phyloP scores from a whole-genome alignment of 768 basidiomycete species.

The Polyporus arcularius region DNA sequence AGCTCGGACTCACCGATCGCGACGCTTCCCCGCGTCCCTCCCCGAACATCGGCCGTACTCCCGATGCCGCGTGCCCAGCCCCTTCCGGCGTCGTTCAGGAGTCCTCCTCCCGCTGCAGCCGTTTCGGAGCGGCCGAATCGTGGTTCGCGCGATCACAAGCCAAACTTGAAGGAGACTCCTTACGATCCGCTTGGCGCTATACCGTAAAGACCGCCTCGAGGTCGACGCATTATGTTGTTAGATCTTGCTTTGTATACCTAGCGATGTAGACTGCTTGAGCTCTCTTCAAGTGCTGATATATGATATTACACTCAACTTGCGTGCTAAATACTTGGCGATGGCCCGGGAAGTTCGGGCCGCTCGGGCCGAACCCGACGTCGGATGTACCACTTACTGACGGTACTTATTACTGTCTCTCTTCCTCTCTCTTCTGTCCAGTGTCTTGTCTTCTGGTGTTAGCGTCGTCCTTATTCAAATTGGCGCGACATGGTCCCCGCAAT shows the following conservation, averaged over 20 bases:
- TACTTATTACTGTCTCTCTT: too few species aligned
- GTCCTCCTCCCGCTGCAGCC: constrained; percentile 7
- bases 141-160: constrained; percentile 23
- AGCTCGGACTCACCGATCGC: constrained; percentile 43
- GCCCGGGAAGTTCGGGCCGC: too few species aligned
- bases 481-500: too few species aligned
- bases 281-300: not conserved
- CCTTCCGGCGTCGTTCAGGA: constrained; percentile 9
- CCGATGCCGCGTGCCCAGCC: constrained; percentile 1
- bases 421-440: too few species aligned
- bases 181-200: constrained; percentile 33
- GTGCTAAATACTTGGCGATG: too few species aligned
- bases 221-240: too few species aligned
- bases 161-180: constrained; percentile 10
- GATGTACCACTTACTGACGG: too few species aligned
- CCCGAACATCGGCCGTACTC: constrained; percentile 17
- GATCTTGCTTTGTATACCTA: not conserved
- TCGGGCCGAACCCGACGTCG: too few species aligned
- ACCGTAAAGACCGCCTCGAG: constrained; percentile 10
- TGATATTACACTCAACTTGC: too few species aligned
- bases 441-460: too few species aligned
- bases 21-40: constrained; percentile 52
- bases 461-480: too few species aligned
- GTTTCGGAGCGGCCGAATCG: constrained; percentile 1
- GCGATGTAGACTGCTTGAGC: not conserved